Evolutionary conservation across 108 stramenopile species (phyloP), one percentile per base, ranked within the genome.

Genomic region (Cyclotella distinguenda): DNA sequence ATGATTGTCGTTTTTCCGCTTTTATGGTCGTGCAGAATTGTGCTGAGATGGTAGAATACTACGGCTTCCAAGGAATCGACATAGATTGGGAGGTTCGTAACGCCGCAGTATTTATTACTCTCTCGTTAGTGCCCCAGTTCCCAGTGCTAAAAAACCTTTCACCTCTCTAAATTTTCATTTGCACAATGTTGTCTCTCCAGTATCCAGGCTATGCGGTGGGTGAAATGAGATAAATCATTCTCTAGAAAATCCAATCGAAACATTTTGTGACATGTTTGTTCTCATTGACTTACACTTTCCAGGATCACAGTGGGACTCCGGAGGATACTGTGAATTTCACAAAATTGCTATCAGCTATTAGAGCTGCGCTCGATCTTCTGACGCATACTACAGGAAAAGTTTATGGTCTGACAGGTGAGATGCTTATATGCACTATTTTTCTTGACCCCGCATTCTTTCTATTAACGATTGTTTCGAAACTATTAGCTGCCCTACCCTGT

Each of bases 61-160:
- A 78, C 52, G 71, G 59, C 12, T 72, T 78, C 43, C 71, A 78
- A 60, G 71, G 77, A n/a, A 67, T 72, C 28, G 77, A 78, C 55
- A 52, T 72, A 22, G 70, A 71, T 30, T 78, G 70, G 77, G 70
- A 64, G 51, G 65, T 66, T 19, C 21, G 51, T 54, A n/a, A n/a
- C n/a, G n/a, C n/a, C n/a, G n/a, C n/a, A n/a, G n/a, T n/a, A n/a
- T n/a, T n/a, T n/a, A n/a, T n/a, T n/a, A n/a, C n/a, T n/a, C n/a
- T n/a, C n/a, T n/a, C n/a, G n/a, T n/a, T n/a, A n/a, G n/a, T n/a
- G n/a, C n/a, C n/a, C n/a, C n/a, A n/a, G n/a, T n/a, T n/a, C n/a
- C n/a, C n/a, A n/a, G n/a, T n/a, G n/a, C n/a, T n/a, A n/a, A n/a
- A n/a, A n/a, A n/a, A n/a, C n/a, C n/a, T 15, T 7, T 2, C 25